These are phyloP conservation scores for Kitagawia praeruptora DNA, from an alignment of 129 eudicot species.

Conservation along the genomic window DNA sequence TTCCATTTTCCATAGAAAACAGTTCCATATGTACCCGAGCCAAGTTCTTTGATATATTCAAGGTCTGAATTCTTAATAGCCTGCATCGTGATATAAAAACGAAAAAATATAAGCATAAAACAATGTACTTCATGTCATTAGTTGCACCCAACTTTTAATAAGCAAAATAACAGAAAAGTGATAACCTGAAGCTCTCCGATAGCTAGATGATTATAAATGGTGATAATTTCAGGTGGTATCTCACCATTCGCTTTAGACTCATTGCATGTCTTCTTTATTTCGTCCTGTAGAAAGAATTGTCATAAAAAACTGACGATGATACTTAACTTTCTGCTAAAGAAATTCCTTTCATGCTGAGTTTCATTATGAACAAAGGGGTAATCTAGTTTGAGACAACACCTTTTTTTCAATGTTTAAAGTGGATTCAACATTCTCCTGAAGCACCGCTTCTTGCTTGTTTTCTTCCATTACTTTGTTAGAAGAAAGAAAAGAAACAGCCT, in stretches of 20 bases:
- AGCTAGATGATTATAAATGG: constrained; percentile 22
- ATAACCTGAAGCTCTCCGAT: constrained; percentile 26
- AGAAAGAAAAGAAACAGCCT: background rate
- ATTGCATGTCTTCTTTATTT: background rate
- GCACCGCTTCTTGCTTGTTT: background rate
- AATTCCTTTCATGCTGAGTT: background rate
- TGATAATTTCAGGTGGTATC: constrained; percentile 11
- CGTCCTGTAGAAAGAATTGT: constrained; percentile 11
- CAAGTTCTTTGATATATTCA: constrained; percentile 33
- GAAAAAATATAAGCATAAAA: background rate
- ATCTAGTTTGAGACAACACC: background rate
- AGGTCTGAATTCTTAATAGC: constrained; percentile 26
- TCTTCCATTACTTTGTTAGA: background rate
- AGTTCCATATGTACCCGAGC: constrained; percentile 32
- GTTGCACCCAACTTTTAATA: background rate
- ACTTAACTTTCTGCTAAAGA: background rate
- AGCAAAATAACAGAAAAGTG: background rate
- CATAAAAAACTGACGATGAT: constrained; percentile 1
- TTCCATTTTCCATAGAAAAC: constrained; percentile 39
- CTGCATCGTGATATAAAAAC: constrained; percentile 8
- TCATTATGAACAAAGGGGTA: background rate
- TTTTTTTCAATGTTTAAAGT: constrained; percentile 6
- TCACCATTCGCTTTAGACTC: constrained; percentile 9
- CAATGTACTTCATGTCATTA: background rate
- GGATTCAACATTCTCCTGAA: constrained; percentile 6